Evolutionary conservation across 495 filamentous ascomycete genomes (phyloP).

Genomic region (Wilcoxina mikolae): DNA sequence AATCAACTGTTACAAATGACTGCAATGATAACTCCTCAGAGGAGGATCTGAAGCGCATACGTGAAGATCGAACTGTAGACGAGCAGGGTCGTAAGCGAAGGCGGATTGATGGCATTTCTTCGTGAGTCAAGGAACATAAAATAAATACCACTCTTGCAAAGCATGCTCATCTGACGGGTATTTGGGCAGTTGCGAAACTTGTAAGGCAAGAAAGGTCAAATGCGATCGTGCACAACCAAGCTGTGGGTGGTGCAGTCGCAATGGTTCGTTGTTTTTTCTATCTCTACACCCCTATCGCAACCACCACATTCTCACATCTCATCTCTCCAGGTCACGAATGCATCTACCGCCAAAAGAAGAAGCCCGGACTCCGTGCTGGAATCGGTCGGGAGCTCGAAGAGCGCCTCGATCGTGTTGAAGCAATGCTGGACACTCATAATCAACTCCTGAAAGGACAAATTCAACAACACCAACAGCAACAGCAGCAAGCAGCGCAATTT

Average conservation of each 20-base stretch:
- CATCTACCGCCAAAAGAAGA: slow-evolving; percentile 28
- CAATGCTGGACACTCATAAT: slow-evolving; percentile 37
- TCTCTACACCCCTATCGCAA: neutral
- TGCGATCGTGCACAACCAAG: slow-evolving; percentile 69
- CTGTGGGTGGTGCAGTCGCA: slow-evolving; percentile 78
- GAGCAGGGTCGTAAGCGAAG: slow-evolving; percentile 22
- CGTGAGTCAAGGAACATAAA: too few relatives aligned
- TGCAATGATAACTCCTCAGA: slow-evolving; percentile 22
- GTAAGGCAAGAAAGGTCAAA: slow-evolving; percentile 49
- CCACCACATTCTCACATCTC: neutral
- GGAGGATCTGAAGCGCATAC: slow-evolving; percentile 17
- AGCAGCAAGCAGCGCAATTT: slow-evolving; percentile 16
- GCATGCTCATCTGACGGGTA: neutral
- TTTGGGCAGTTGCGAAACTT: slow-evolving; percentile 21
- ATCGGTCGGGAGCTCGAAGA: slow-evolving; percentile 82
- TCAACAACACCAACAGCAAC: slow-evolving; percentile 27
- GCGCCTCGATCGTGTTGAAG: slow-evolving; percentile 46
- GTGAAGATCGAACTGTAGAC: slow-evolving; percentile 14
- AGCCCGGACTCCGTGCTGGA: slow-evolving; percentile 48
- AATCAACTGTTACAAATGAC: slow-evolving; percentile 14
- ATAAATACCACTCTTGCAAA: neutral
- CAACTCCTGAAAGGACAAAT: slow-evolving; percentile 31
- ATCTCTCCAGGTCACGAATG: slow-evolving; percentile 20
- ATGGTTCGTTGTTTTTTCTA: slow-evolving; percentile 32
- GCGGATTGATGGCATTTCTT: slow-evolving; percentile 27